Base-by-base conservation (phyloP, 129 eudicot species). In the Dittrichia graveolens region DNA sequence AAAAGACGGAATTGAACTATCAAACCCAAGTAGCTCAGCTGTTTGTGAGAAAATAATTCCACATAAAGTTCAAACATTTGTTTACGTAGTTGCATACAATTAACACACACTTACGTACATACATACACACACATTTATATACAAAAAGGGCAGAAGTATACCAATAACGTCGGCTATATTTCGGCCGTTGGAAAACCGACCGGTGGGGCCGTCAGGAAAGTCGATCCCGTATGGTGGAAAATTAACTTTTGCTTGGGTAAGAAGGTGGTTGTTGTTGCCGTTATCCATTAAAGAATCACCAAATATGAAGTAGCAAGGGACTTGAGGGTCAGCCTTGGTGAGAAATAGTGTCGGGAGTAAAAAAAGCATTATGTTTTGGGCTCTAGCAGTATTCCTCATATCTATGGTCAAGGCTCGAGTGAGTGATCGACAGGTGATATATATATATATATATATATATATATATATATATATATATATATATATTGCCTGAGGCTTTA, bases 211-310 rank as follows among this genome's bases (percentile, higher is more conserved):
- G 3, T 14, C 76, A 0, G 85, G 85, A 60, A 77, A 85, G 76
- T 91, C 97, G 8, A 85, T 68, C 4, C 97, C 95, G 6, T 88
- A 91, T 3, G 95, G 97, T 12, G 62, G 70, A 31, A 50, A 88
- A 69, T 91, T 82, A 38, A 78, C 83, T 77, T 83, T 91, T 6
- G 92, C 88, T 58, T 34, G 7, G 1, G 95, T 85, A 43, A 4
- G 42, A 42, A 83, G 86, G 6, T 44, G 2, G 53, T 88, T 91
- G 76, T 91, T 88, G 55, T 91, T 91, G 65, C 95, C 97, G 62
- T 84, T 86, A 63, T 91, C 97, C 12, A 82, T 74, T 15, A 74
- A 10, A 1, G 92, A 91, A 43, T 91, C 97, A 8, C 97, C 95
- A 46, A 88, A 88, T 5, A 84, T 65, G 74, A 81, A 88, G 61